These are phyloP conservation scores for Fusarium sp. DNA, from an alignment of 2,329 filamentous ascomycete species.

Conservation along the genomic window DNA sequence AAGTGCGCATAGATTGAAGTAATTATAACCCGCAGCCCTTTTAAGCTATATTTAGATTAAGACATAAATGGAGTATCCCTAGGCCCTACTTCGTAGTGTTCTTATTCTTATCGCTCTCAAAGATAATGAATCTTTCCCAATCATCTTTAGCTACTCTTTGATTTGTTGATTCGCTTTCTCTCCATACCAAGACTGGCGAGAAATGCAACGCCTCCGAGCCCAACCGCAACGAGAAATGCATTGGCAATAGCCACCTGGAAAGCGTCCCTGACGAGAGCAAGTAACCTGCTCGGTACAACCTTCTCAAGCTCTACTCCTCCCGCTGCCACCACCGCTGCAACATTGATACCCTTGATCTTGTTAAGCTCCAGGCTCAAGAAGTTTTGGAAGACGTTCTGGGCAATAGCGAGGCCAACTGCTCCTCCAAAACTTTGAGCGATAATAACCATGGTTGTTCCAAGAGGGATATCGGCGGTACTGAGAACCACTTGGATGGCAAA, in stretches of 20 bases:
- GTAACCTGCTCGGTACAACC: slow-evolving; percentile 10
- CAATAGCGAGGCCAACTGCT: slow-evolving; percentile 32
- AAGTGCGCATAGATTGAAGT: neutral
- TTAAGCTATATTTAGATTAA: too few relatives aligned
- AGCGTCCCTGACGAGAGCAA: slow-evolving; percentile 24
- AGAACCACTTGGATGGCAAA: slow-evolving; percentile 59
- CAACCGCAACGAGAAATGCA: slow-evolving; percentile 36
- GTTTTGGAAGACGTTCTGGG: slow-evolving; percentile 39
- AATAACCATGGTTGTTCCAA: slow-evolving; percentile 56
- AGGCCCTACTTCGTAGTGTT: too few relatives aligned
- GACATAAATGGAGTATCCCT: too few relatives aligned
- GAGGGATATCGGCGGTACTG: slow-evolving; percentile 54
- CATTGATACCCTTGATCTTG: slow-evolving; percentile 15
- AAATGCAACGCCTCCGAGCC: slow-evolving; percentile 29
- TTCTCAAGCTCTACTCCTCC: slow-evolving; percentile 28
- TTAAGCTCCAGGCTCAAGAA: slow-evolving; percentile 8
- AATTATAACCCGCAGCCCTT: too few relatives aligned
- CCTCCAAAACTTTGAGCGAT: slow-evolving; percentile 61
- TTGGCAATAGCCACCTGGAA: slow-evolving; percentile 32
- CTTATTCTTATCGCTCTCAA: neutral
- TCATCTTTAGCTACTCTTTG: slow-evolving; percentile 5
- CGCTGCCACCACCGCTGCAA: slow-evolving; percentile 21
- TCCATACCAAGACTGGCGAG: slow-evolving; percentile 36
- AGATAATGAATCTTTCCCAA: neutral
- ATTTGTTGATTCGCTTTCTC: slow-evolving; percentile 19